Evolutionary conservation across 1,139 yeast genomes (phyloP).

Genomic region (Kurtzmaniella quercitrusa): DNA sequence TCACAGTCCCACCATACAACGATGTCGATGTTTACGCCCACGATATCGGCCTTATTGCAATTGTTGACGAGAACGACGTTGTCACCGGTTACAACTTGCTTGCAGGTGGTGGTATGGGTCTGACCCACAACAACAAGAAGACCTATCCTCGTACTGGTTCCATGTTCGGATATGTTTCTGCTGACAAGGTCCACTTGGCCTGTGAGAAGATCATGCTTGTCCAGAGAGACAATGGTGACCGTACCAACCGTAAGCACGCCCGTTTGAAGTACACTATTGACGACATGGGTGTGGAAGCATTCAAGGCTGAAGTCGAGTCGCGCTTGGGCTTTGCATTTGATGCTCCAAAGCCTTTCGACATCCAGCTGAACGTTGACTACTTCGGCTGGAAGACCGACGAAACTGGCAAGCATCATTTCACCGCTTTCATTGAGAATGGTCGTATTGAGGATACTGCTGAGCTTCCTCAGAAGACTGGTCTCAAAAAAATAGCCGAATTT

Average conservation of each 20-base stretch:
- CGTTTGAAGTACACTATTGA: constrained; percentile 96
- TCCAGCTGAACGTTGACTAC: constrained; percentile 83
- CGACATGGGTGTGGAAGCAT: constrained; percentile 81
- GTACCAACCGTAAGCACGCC: constrained; percentile 95
- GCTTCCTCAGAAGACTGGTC: constrained; percentile 85
- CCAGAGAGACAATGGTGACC: constrained; percentile 94
- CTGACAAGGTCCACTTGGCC: constrained; percentile 67
- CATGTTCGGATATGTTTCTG: constrained; percentile 69
- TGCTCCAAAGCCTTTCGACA: constrained; percentile 66
- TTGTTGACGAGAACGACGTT: constrained; percentile 60
- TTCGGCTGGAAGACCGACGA: constrained; percentile 96
- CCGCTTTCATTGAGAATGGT: constrained; percentile 94
- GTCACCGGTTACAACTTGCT: constrained; percentile 78
- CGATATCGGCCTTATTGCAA: constrained; percentile 90
- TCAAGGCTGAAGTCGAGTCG: constrained; percentile 78
- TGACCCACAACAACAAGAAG: constrained; percentile 94
- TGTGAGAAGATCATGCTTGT: constrained; percentile 92
- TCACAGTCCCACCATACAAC: constrained; percentile 93
- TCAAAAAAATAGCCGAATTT: constrained; percentile 70
- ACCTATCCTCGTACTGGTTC: constrained; percentile 96
- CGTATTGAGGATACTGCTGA: constrained; percentile 93
- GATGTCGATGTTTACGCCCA: constrained; percentile 97
- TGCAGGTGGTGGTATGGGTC: constrained; percentile 99
- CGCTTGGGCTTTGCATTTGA: constrained; percentile 73
- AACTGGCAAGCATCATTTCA: constrained; percentile 80